Base-by-base conservation (phyloP, 768 basidiomycete species). In the Suillus sp. region DNA sequence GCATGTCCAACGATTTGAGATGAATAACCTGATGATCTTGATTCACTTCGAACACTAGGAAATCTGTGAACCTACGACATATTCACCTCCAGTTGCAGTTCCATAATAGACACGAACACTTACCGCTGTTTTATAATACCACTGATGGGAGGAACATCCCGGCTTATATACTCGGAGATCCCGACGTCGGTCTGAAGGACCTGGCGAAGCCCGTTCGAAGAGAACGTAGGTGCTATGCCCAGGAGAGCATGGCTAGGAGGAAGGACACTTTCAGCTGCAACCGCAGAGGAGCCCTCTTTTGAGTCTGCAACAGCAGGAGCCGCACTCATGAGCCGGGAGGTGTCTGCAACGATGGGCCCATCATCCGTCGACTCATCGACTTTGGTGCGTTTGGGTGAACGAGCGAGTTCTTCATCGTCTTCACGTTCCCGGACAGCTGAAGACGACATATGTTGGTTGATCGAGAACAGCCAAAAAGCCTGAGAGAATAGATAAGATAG, bases 111-210 rank as follows among this genome's bases (percentile, higher is more conserved):
- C 13, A 25, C 22, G 47, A 38, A 22, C 14, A 71, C 84, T 65
- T 63, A 95, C 96, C 96, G 83, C 78, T 99, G 96, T 77, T 99
- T 99, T 75, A 99, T 98, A 70, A 99, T 96, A 5, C 93, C 96
- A 59, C 89, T 84, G 66, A 99, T 87, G 71, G 85, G 85, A 4
- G 88, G 83, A 27, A 91, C 83, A 64, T 85, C 85, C 13, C 80
- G 80, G 22, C 85, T 84, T 66, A 95, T 84, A 74, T 95, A 96
- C 72, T 93, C 89, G 5, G 92, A 90, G 47, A 98, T 96, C 2
- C 95, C 95, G 37, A 97, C 95, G 72, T 96, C 89, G 7, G 82
- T 80, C 73, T 97, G 95, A 66, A 79, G 74, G 35, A 87, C 72
- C 60, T 88, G 87, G 65, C 85, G 84, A 65, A 87, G 79, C 32